These are phyloP conservation scores for Pythium dissotocum DNA, from an alignment of 352 stramenopile species.

Conservation along the genomic window DNA sequence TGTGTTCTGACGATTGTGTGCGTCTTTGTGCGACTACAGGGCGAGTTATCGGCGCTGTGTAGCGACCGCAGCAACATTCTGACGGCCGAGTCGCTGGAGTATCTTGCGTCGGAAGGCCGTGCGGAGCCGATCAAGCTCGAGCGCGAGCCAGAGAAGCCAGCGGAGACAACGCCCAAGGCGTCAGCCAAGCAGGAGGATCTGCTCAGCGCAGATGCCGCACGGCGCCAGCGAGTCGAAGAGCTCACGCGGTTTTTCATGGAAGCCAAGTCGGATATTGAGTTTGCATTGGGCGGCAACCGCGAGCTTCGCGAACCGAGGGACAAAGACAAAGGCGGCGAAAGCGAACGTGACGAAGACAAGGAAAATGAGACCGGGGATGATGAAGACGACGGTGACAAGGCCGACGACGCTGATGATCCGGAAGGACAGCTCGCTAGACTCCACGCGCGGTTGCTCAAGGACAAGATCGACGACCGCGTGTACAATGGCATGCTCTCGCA, in stretches of 20 bases:
- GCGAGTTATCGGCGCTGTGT: conserved; percentile 70
- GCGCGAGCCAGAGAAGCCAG: conserved; percentile 57
- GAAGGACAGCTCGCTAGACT: conserved; percentile 43
- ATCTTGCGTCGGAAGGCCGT: conserved; percentile 55
- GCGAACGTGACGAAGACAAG: conserved; percentile 64
- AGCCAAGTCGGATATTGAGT: conserved; percentile 89
- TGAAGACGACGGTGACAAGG: conserved; percentile 51
- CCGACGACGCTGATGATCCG: conserved; percentile 45
- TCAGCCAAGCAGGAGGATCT: conserved; percentile 61
- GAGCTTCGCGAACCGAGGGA: conserved; percentile 74
- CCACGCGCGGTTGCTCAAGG: conserved; percentile 58
- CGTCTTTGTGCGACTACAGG: conserved; percentile 17
- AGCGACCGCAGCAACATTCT: conserved; percentile 74
- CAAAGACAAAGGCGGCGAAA: conserved; percentile 67
- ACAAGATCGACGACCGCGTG: conserved; percentile 75
- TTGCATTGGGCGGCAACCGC: conserved; percentile 68
- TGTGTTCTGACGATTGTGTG: background rate
- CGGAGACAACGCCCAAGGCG: conserved; percentile 21
- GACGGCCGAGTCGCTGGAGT: conserved; percentile 71
- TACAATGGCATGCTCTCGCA: conserved; percentile 75
- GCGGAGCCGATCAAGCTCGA: conserved; percentile 77
- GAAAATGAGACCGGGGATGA: conserved; percentile 57
- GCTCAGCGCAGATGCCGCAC: conserved; percentile 71
- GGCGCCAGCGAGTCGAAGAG: conserved; percentile 82
- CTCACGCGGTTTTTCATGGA: conserved; percentile 90